Base-by-base conservation (phyloP, 2,329 filamentous ascomycete genomes). In the Pseudogymnoascus destructans region DNA sequence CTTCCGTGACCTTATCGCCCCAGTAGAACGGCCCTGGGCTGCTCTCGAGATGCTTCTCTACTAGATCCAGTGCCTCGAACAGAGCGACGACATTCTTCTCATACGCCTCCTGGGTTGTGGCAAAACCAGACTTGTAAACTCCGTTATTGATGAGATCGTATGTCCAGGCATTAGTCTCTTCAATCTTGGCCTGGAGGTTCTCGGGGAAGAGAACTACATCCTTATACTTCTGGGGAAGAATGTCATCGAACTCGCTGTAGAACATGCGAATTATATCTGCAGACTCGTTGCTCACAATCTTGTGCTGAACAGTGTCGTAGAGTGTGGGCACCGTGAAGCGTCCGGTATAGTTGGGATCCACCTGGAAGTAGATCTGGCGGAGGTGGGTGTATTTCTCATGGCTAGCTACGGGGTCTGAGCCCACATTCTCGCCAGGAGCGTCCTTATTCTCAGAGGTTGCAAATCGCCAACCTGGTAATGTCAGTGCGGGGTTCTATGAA, bases 201-300 rank as follows among this genome's bases (percentile, higher is more conserved):
- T 78, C 69, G 0, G 90, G 89, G 69, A 87, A 87, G 38, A 91
- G 76, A 49, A 85, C 79, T 4, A 91, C 69, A 1, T 73, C 71
- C 59, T 79, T 79, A 69, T 81, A 79, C 67, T 84, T 70, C 2
- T 78, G 75, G 0, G 79, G 78, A 21, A 91, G 69, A 33, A 88
- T 68, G 62, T 80, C 78, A 70, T 97, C 84, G 69, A 97, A 97
- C 70, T 80, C 85, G 9, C 77, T 76, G 70, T 89, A 89, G 61
- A 93, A 75, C 85, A 92, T 91, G 63, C 87, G 80, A 64, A 93
- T 89, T 64, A 93, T 92, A 69, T 93, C 89, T 57, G 81, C 81
- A 58, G 84, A 87, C 74, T 93, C 89, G 63, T 95, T 95, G 75
- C 80, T 90, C 49, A 93, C 88, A 63, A 92, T 87, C 13, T 77